Percentiles rank a stretch among this genome's conserved stretches.
These are phyloP conservation scores for Zopfochytrium polystomum DNA, from an alignment of 371 early-diverging fungal genomes.

Conservation along the genomic window DNA sequence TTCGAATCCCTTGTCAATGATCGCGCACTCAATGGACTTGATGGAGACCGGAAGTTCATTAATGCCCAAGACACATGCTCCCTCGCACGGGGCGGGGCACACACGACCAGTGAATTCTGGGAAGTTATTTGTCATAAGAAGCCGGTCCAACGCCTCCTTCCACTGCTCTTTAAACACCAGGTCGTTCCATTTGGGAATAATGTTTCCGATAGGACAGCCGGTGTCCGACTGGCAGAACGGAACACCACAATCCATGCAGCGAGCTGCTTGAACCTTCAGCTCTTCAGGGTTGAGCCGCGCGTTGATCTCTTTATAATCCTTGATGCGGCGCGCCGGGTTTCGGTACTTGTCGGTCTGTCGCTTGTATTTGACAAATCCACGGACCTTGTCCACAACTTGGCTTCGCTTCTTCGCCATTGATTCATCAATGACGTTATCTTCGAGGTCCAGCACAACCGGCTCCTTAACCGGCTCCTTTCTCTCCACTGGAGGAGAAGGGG, in stretches of 20 bases:
- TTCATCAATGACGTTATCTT: conserved; percentile 81
- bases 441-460: conserved; percentile 79
- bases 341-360: conserved; percentile 84
- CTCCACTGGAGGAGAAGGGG: conserved; percentile 41
- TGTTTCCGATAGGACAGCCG: conserved; percentile 93
- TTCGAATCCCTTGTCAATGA: conserved; percentile 92
- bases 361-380: conserved; percentile 91
- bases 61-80: conserved; percentile 88
- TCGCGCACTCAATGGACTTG: conserved; percentile 95
- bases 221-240: conserved; percentile 96
- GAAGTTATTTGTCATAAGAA: conserved; percentile 96
- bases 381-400: conserved; percentile 52
- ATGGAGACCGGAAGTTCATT: conserved; percentile 89
- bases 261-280: conserved; percentile 88
- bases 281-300: conserved; percentile 72
- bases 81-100: conserved; percentile 94
- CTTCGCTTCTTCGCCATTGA: conserved; percentile 62
- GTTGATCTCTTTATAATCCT: conserved; percentile 93
- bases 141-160: conserved; percentile 87
- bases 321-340: conserved; percentile 70
- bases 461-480: conserved; percentile 40
- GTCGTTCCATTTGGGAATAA: conserved; percentile 98
- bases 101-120: conserved; percentile 80
- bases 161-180: conserved; percentile 90
- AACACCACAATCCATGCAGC: conserved; percentile 94